phyloP scores from a whole-genome alignment of 2,329 filamentous ascomycete genomes.

The Teratosphaeria gauchensis region DNA sequence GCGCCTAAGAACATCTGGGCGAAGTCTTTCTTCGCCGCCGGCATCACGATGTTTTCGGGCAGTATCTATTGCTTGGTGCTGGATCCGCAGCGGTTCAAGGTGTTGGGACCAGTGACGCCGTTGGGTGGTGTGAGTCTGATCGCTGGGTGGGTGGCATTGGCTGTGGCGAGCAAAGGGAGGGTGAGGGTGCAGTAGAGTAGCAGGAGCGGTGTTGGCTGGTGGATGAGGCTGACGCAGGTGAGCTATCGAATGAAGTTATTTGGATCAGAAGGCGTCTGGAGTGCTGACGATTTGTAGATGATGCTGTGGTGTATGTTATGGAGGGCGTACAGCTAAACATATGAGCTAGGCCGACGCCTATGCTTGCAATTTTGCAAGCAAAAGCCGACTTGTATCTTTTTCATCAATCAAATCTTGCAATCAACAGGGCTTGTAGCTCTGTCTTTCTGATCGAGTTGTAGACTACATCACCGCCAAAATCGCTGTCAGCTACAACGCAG shows the following conservation, averaged over 20 bases:
- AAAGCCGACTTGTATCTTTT: no score
- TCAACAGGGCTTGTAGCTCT: no score
- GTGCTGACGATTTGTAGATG: background rate
- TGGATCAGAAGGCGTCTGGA: background rate
- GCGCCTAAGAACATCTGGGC: slow-evolving; percentile 46
- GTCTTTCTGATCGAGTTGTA: no score
- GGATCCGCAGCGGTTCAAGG: slow-evolving; percentile 51
- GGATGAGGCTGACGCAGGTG: background rate
- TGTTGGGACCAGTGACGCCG: slow-evolving; percentile 53
- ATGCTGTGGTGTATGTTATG: background rate
- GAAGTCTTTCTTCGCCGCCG: slow-evolving; percentile 45
- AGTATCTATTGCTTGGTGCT: slow-evolving; percentile 55
- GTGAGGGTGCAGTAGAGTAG: slow-evolving; percentile 3
- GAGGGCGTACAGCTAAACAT: no score
- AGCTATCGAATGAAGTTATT: no score
- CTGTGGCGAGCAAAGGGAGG: slow-evolving; percentile 28
- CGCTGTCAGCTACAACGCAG: no score
- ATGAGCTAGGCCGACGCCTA: no score
- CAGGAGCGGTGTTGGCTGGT: background rate
- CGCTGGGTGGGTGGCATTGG: slow-evolving; percentile 50
- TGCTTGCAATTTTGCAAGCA: no score
- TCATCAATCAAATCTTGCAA: no score
- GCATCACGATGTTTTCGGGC: slow-evolving; percentile 59
- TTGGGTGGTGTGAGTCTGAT: slow-evolving; percentile 56
- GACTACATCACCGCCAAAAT: no score